Evolutionary conservation across 345 rosid species (phyloP).

Genomic region (Eucalyptus tenuipes): DNA sequence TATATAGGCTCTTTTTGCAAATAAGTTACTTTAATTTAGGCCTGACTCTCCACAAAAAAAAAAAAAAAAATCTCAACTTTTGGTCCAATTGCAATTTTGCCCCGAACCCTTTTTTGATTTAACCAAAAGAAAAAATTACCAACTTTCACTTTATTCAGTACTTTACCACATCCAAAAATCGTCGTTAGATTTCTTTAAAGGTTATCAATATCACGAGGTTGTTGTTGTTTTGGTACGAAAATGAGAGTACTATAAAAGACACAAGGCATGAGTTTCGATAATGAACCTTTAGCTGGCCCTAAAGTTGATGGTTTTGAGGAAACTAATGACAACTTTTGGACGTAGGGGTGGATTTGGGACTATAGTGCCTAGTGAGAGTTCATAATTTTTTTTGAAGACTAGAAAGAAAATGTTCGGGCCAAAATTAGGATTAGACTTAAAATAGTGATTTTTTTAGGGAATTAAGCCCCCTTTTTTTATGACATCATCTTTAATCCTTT

Average conservation of each 20-base stretch:
- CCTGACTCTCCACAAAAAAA: neutral
- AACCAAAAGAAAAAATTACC: neutral
- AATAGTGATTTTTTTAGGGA: neutral
- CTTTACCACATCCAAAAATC: accelerated
- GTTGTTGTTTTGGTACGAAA: neutral
- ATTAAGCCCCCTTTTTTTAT: neutral
- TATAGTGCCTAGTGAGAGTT: neutral
- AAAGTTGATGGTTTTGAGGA: neutral
- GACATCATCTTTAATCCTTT: neutral
- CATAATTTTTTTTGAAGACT: neutral
- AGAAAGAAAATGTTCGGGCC: neutral
- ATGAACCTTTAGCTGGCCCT: neutral
- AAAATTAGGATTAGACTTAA: neutral
- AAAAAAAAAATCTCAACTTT: neutral
- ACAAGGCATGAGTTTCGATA: neutral
- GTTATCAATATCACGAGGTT: neutral
- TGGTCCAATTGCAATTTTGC: neutral
- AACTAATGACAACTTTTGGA: neutral
- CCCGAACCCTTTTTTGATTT: neutral
- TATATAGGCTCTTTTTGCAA: neutral
- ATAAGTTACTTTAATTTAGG: neutral
- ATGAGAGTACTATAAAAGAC: neutral
- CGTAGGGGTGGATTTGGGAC: accelerated
- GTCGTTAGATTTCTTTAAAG: neutral
- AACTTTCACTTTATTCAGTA: neutral